Evolutionary conservation across 2,329 filamentous ascomycete genomes (phyloP).

Genomic region (Pestalotiopsis sp.): DNA sequence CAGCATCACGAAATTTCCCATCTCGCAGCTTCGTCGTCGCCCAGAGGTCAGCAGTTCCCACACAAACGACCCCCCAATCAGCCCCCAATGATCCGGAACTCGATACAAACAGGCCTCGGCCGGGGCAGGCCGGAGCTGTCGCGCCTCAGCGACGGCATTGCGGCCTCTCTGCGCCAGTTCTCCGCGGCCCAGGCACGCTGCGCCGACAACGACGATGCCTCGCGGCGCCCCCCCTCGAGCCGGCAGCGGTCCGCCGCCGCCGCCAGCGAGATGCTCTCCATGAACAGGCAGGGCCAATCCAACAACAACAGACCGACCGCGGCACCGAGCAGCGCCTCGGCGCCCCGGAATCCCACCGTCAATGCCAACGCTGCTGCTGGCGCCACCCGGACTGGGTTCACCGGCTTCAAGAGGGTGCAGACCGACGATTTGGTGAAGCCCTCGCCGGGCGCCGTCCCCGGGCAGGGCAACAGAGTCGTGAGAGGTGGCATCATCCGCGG

Average conservation of each 20-base stretch:
- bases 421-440: background rate
- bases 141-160: slow-evolving; percentile 32
- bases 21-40: background rate
- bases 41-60: background rate
- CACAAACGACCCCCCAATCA: slow-evolving; percentile 1
- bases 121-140: slow-evolving; percentile 29
- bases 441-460: background rate
- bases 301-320: background rate
- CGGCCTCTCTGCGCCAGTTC: slow-evolving; percentile 32
- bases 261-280: slow-evolving; percentile 26
- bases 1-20: slow-evolving; percentile 13
- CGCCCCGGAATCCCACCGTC: slow-evolving; percentile 29
- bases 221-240: slow-evolving; percentile 3
- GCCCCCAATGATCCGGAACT: slow-evolving; percentile 33
- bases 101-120: slow-evolving; percentile 26
- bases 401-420: slow-evolving; percentile 14
- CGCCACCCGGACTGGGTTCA: slow-evolving; percentile 19
- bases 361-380: slow-evolving; percentile 41
- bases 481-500: slow-evolving; percentile 22
- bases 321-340: background rate
- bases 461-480: slow-evolving; percentile 12
- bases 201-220: background rate
- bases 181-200: slow-evolving; percentile 28
- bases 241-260: slow-evolving; percentile 27
- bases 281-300: slow-evolving; percentile 11